Evolutionary conservation across 805 yeast genomes (phyloP), one percentile per base, ranked within the genome.

Genomic region (Saturnispora hagleri): DNA sequence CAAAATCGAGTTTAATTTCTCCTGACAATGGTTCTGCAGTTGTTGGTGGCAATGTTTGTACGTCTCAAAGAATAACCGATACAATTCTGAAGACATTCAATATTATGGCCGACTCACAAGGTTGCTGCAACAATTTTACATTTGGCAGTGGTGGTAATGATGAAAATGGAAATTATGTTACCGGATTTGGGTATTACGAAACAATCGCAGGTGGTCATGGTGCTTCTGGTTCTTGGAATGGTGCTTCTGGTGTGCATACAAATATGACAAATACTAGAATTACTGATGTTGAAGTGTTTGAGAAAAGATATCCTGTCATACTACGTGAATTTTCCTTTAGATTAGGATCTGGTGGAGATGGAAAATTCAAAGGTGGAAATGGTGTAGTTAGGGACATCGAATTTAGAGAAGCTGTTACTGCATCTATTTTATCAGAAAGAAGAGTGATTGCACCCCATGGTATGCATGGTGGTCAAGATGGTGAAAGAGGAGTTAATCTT

Each of bases 171-270:
- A 61, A 79, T 55, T 71, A 74, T 66, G 68, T 73, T 8, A 73
- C 76, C 52, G 89, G 90, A 0, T 89, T 88, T 66, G 96, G 97
- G 0, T 89, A 89, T 65, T 89, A 89, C 65, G 97, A 89, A 64
- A 90, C 97, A 0, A 89, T 90, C 54, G 93, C 96, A 53, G 97
- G 97, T 54, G 97, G 97, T 0, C 86, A 89, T 43, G 97, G 97
- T 47, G 97, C 97, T 2, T 78, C 79, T 57, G 78, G 84, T 1
- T 81, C 81, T 2, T 89, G 95, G 90, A 69, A 84, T 59, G 97
- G 97, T 44, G 84, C 83, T 48, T 77, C 84, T 54, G 96, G 88
- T n/a, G 95, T 89, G 3, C 97, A 89, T 61, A 86, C 95, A 5
- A 93, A 89, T 65, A 89, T 91, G 83, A 90, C 97, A 27, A 89